These are phyloP conservation scores for Hypholoma fasciculare DNA, from an alignment of 768 basidiomycete genomes.

Conservation along the genomic window DNA sequence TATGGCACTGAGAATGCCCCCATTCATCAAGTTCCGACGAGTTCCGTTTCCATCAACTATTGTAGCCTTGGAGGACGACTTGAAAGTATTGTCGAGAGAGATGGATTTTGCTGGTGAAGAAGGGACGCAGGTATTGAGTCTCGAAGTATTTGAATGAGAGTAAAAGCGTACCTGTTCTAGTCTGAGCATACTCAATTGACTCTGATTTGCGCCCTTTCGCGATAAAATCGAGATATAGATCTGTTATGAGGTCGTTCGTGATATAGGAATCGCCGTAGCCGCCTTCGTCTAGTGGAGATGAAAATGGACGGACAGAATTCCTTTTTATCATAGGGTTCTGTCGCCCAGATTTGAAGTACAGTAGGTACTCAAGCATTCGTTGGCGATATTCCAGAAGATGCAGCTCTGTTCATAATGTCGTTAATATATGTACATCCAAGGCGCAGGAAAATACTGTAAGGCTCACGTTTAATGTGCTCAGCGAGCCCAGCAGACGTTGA, in stretches of 20 bases:
- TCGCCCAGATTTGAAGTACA: not conserved
- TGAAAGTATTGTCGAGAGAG: slow-evolving; percentile 13
- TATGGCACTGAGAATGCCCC: slow-evolving; percentile 7
- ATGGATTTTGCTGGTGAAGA: not conserved
- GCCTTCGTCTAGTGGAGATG: not conserved
- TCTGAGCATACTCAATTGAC: slow-evolving; percentile 4
- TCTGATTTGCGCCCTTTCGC: not conserved
- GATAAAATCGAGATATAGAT: slow-evolving; percentile 4
- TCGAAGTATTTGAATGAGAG: no score
- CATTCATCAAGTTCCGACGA: slow-evolving; percentile 1
- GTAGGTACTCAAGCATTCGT: not conserved
- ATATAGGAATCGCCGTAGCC: not conserved
- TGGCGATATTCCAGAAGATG: slow-evolving; percentile 6
- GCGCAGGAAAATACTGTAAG: no score
- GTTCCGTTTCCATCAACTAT: not conserved
- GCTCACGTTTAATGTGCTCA: slow-evolving; percentile 8
- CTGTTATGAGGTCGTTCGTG: slow-evolving; percentile 5
- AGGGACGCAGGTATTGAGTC: no score
- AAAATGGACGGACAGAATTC: not conserved
- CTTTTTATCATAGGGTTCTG: no score
- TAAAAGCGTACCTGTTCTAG: slow-evolving; percentile 9
- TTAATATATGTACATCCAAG: not conserved
- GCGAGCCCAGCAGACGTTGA: slow-evolving; percentile 4
- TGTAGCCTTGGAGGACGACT: slow-evolving; percentile 7
- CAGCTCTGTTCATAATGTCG: no score